These are phyloP conservation scores for Craterostigma plantagineum DNA, from an alignment of 257 asterid species.

Conservation along the genomic window DNA sequence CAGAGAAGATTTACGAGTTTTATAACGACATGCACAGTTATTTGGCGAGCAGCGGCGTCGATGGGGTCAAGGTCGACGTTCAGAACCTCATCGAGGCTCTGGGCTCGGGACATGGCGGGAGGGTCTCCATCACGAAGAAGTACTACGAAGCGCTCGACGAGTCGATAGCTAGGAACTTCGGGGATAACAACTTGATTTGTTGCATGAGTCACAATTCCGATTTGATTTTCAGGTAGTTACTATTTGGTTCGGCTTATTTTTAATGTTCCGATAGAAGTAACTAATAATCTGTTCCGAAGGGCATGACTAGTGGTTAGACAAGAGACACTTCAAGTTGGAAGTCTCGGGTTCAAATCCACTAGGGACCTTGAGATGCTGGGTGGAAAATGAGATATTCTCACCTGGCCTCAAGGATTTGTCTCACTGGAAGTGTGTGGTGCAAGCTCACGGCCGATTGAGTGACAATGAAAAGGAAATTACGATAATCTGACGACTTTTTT, in stretches of 20 bases:
- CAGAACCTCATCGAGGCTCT: slow-evolving; percentile 43
- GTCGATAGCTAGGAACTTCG: slow-evolving; percentile 37
- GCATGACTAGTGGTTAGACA: too few species aligned
- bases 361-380: too few species aligned
- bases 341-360: too few species aligned
- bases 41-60: slow-evolving; percentile 39
- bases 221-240: slow-evolving; percentile 25
- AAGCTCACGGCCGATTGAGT: too few species aligned
- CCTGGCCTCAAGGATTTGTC: too few species aligned
- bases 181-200: slow-evolving; percentile 33
- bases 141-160: slow-evolving; percentile 49
- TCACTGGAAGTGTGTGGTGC: too few species aligned
- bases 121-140: slow-evolving; percentile 41
- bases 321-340: too few species aligned
- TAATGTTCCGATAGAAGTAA: too few species aligned
- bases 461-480: neutral
- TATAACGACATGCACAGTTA: slow-evolving; percentile 59
- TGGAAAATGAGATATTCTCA: too few species aligned
- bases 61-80: slow-evolving; percentile 72
- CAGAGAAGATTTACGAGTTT: slow-evolving; percentile 24
- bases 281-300: too few species aligned
- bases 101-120: slow-evolving; percentile 49
- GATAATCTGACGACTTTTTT: neutral
- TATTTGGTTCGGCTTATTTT: neutral
- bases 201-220: slow-evolving; percentile 54